phyloP scores from a whole-genome alignment of 2,329 filamentous ascomycete species.

The Epicoccum nigrum region DNA sequence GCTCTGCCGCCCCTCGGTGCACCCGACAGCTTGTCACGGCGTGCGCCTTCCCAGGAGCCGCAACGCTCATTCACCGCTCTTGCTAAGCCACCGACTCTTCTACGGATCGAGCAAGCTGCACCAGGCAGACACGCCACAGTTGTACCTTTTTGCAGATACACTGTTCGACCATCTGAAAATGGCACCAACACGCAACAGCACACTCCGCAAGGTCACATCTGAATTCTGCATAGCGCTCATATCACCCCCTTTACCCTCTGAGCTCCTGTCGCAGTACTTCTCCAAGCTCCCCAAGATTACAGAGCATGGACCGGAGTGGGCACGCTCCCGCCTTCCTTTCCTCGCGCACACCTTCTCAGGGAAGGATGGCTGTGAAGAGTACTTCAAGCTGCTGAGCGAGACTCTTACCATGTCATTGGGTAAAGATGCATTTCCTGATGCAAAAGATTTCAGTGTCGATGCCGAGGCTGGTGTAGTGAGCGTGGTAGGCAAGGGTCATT shows the following conservation, averaged over 20 bases:
- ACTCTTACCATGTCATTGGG: slow-evolving; percentile 43
- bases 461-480: slow-evolving; percentile 43
- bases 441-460: slow-evolving; percentile 47
- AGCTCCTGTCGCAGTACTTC: slow-evolving; percentile 39
- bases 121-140: no score
- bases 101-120: no score
- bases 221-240: slow-evolving; percentile 41
- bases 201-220: slow-evolving; percentile 33
- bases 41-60: slow-evolving; percentile 3
- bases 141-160: neutral
- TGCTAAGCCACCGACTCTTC: neutral
- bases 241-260: slow-evolving; percentile 28
- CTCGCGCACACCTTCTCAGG: slow-evolving; percentile 47
- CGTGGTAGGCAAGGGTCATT: slow-evolving; percentile 44
- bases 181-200: slow-evolving; percentile 19
- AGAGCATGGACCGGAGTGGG: slow-evolving; percentile 52
- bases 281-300: slow-evolving; percentile 43
- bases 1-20: neutral
- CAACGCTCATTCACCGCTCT: slow-evolving; percentile 11
- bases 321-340: slow-evolving; percentile 47
- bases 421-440: slow-evolving; percentile 41
- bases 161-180: slow-evolving; percentile 13
- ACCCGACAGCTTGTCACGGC: slow-evolving; percentile 14
- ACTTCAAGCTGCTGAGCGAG: slow-evolving; percentile 46
- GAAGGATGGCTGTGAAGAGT: slow-evolving; percentile 44